phyloP scores from a whole-genome alignment of 2,329 filamentous ascomycete species.

The Cordyceps cicadae region DNA sequence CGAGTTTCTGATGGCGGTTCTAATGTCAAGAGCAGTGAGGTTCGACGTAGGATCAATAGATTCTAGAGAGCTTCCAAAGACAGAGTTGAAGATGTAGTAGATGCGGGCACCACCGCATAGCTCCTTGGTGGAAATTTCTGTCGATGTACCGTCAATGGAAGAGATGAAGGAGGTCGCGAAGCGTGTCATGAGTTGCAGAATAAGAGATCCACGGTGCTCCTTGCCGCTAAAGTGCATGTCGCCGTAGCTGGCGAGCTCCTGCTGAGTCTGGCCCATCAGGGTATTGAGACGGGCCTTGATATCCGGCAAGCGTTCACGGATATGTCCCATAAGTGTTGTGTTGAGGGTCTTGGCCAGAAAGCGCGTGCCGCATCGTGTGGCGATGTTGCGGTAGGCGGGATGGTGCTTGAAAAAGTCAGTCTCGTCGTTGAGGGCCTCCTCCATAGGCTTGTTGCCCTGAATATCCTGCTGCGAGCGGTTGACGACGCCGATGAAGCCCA shows the following conservation, averaged over 20 bases:
- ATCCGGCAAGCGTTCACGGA: constrained; percentile 88
- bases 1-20: constrained; percentile 95
- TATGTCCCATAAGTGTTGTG: constrained; percentile 90
- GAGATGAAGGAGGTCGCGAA: constrained; percentile 98
- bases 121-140: constrained; percentile 97
- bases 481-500: constrained; percentile 96
- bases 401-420: constrained; percentile 95
- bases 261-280: constrained; percentile 98
- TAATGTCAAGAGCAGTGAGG: constrained; percentile 86
- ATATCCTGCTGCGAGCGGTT: constrained; percentile 98
- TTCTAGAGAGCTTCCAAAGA: constrained; percentile 93
- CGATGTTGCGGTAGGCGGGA: constrained; percentile 94
- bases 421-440: constrained; percentile 83
- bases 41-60: constrained; percentile 95
- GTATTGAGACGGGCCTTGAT: constrained; percentile 98
- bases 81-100: constrained; percentile 98
- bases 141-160: constrained; percentile 96
- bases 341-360: constrained; percentile 93
- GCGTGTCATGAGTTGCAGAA: constrained; percentile 94
- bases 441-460: constrained; percentile 87
- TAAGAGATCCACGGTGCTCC: constrained; percentile 89
- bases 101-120: constrained; percentile 90
- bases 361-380: constrained; percentile 84
- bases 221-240: constrained; percentile 97
- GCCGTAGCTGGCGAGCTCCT: constrained; percentile 94